phyloP scores from a whole-genome alignment of 208 protist species.

The Endotrypanum monterogeii region DNA sequence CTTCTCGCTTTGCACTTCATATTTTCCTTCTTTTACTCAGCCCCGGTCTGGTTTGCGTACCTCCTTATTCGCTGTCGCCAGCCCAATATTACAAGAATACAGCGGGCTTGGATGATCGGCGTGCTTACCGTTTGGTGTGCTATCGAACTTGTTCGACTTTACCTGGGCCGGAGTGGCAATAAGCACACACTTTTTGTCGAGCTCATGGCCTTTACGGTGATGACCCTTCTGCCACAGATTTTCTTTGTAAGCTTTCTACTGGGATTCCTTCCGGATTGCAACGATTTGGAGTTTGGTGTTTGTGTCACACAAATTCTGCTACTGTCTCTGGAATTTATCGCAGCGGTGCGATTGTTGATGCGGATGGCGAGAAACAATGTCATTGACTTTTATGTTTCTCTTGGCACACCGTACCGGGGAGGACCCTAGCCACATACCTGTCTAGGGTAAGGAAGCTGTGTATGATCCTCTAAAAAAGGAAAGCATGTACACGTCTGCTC shows the following conservation, averaged over 20 bases:
- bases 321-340: slow-evolving; percentile 40
- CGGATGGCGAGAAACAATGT: slow-evolving; percentile 62
- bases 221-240: slow-evolving; percentile 66
- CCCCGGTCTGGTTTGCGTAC: slow-evolving; percentile 52
- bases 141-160: slow-evolving; percentile 49
- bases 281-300: slow-evolving; percentile 63
- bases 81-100: slow-evolving; percentile 11
- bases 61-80: slow-evolving; percentile 41
- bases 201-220: slow-evolving; percentile 47
- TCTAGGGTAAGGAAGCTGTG: not conserved
- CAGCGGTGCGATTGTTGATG: slow-evolving; percentile 30
- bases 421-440: not conserved
- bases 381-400: slow-evolving; percentile 71
- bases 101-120: slow-evolving; percentile 48
- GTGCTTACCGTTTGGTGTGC: slow-evolving; percentile 54
- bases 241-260: slow-evolving; percentile 47
- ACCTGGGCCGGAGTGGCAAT: slow-evolving; percentile 53
- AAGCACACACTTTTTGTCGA: slow-evolving; percentile 41
- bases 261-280: slow-evolving; percentile 39
- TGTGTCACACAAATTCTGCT: slow-evolving; percentile 67
- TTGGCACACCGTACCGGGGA: slow-evolving; percentile 29
- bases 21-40: slow-evolving; percentile 60
- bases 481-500: not conserved
- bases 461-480: not conserved
- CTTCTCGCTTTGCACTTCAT: slow-evolving; percentile 46